Base-by-base conservation (phyloP, 2,329 filamentous ascomycete species). In the Botrytis fabae region DNA sequence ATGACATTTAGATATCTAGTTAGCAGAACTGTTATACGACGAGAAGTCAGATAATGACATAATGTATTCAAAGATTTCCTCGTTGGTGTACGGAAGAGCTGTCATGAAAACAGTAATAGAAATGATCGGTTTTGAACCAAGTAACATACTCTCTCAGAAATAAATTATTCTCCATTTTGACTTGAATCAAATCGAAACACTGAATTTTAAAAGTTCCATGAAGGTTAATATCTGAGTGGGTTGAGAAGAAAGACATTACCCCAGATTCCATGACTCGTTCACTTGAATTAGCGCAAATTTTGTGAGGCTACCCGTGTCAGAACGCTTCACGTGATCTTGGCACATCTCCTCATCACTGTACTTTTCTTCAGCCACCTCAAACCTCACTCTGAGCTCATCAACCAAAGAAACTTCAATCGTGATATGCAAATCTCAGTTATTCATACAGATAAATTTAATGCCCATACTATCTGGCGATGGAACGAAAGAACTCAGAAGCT, bases 401-500 rank as follows among this genome's bases (percentile, higher is more conserved):
- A 9, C 8, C n/a, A 38, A 35, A 35, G n/a, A n/a, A 18, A 28
- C 28, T 51, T 66, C 44, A 20, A 28, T 68, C 16, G 9, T 22
- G 12, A 68, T 22, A 40, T 35, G 14, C 51, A 6, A 22, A 16
- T 57, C 20, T 7, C 63, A 28, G n/a, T 40, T 7, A 16, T 10
- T 32, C 2, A 9, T 18, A 32, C 7, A 51, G 2, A 38, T 22
- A 25, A 2, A n/a, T 25, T 22, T 22, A 12, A 32, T 22, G 4
- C 25, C 35, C 7, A 7, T 61, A 22, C 12, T 0, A 32, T 35
- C 9, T 18, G 22, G 22, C 44, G 35, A 72, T 70, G 75, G 84
- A 86, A 75, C 84, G 83, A 77, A 86, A 84, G 79, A 81, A 81
- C 77, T 81, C 83, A 71, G 85, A 85, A 79, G 81, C 82, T 70